Evolutionary conservation across 2,329 filamentous ascomycete species (phyloP).

Genomic region (Claviceps humidiphila): DNA sequence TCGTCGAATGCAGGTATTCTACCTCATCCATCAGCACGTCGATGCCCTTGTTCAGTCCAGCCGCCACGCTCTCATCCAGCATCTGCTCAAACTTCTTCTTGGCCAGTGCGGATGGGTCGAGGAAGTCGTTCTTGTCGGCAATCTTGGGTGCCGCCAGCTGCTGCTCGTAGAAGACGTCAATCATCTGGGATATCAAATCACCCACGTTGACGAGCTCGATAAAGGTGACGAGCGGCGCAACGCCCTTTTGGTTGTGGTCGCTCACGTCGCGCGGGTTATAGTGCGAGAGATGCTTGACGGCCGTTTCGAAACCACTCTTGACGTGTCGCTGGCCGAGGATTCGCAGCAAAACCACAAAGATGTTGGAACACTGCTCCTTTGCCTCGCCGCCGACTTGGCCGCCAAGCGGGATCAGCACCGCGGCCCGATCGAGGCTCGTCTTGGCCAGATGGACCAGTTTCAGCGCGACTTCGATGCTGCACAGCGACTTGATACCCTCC

Average conservation of each 20-base stretch:
- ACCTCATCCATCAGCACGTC: constrained; percentile 98
- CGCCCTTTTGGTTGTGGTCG: constrained; percentile 56
- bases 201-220: constrained; percentile 96
- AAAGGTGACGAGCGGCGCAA: constrained; percentile 87
- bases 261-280: constrained; percentile 81
- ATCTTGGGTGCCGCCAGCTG: constrained; percentile 74
- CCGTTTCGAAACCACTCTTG: constrained; percentile 85
- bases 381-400: constrained; percentile 73
- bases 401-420: constrained; percentile 68
- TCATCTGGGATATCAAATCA: constrained; percentile 96
- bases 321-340: constrained; percentile 80
- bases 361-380: constrained; percentile 73
- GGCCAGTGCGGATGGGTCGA: constrained; percentile 79
- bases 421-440: constrained; percentile 70
- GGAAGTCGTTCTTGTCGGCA: constrained; percentile 84
- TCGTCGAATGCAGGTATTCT: constrained; percentile 84
- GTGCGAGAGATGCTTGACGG: constrained; percentile 75
- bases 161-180: constrained; percentile 96
- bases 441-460: constrained; percentile 83
- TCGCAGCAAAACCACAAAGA: constrained; percentile 75
- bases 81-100: constrained; percentile 99
- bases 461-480: constrained; percentile 90
- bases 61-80: constrained; percentile 91
- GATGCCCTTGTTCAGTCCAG: constrained; percentile 92
- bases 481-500: constrained; percentile 87